A percentile compares a stretch with the other conserved stretches of the same genome.
phyloP scores from a whole-genome alignment of 2,329 filamentous ascomycete species.

The Claviceps purpurea region DNA sequence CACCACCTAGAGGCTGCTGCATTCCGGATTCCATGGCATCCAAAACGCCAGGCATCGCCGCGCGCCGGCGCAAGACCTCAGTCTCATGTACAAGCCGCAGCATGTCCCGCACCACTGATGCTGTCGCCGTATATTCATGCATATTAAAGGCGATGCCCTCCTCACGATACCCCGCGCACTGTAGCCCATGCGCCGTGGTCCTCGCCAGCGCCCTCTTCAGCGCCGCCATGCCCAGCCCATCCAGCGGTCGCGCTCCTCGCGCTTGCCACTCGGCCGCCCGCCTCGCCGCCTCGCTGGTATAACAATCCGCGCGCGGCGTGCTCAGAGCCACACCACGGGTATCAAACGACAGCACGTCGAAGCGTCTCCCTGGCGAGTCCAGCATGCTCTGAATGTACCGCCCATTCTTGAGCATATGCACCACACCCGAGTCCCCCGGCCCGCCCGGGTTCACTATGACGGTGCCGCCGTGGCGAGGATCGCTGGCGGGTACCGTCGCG shows the following conservation, averaged over 20 bases:
- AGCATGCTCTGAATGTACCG: slow-evolving; percentile 16
- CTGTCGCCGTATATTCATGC: slow-evolving; percentile 11
- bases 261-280: slow-evolving; percentile 15
- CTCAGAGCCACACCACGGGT: slow-evolving; percentile 19
- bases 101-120: slow-evolving; percentile 5
- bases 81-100: slow-evolving; percentile 2
- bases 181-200: slow-evolving; percentile 12
- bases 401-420: slow-evolving; percentile 11
- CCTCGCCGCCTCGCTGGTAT: slow-evolving; percentile 11
- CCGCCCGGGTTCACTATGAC: slow-evolving; percentile 27
- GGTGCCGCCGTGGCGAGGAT: slow-evolving; percentile 22
- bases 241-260: slow-evolving; percentile 15
- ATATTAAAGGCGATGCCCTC: slow-evolving; percentile 10
- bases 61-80: slow-evolving; percentile 2
- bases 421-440: slow-evolving; percentile 23
- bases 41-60: neutral
- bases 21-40: neutral
- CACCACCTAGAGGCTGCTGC: neutral
- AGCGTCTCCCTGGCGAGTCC: slow-evolving; percentile 14
- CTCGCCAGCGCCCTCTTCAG: slow-evolving; percentile 4
- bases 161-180: slow-evolving; percentile 11
- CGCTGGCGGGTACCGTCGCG: slow-evolving; percentile 20
- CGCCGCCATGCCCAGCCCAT: neutral
- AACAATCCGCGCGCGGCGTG: slow-evolving; percentile 4
- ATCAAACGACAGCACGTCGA: slow-evolving; percentile 26